phyloP scores from a whole-genome alignment of 2,329 filamentous ascomycete species.

The Cryphonectria naterciae region DNA sequence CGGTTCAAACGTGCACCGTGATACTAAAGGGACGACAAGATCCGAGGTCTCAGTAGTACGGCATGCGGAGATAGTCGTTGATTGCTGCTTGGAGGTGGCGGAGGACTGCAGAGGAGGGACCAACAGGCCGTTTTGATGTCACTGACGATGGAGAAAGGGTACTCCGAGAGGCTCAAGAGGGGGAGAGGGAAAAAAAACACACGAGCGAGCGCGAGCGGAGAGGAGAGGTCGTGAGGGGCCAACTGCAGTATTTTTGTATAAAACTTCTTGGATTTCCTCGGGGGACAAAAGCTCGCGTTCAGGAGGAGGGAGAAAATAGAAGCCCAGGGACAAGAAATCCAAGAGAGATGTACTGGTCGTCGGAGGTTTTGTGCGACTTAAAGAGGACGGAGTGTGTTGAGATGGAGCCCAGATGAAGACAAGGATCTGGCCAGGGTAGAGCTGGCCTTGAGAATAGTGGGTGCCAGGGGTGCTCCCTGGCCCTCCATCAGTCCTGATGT shows the following conservation, averaged over 20 bases:
- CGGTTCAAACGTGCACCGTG: conserved; percentile 57
- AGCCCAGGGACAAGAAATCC: conserved; percentile 30
- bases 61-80: conserved; percentile 53
- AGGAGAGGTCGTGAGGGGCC: conserved; percentile 29
- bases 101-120: conserved; percentile 49
- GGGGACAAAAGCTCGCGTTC: conserved; percentile 29
- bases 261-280: conserved; percentile 3
- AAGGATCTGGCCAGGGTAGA: conserved; percentile 46
- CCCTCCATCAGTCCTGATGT: conserved; percentile 38
- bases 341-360: conserved; percentile 34
- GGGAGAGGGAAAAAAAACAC: neutral
- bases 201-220: conserved; percentile 4
- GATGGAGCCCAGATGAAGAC: conserved; percentile 45
- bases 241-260: conserved; percentile 26
- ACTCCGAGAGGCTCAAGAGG: conserved; percentile 1
- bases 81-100: conserved; percentile 46
- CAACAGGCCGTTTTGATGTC: conserved; percentile 26
- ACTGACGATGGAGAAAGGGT: conserved; percentile 22
- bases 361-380: conserved; percentile 56
- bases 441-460: conserved; percentile 38
- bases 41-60: conserved; percentile 52
- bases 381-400: conserved; percentile 47
- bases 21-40: conserved; percentile 50
- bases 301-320: conserved; percentile 34
- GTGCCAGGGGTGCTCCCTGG: conserved; percentile 41